A percentile compares a stretch with the other conserved stretches of the same genome.
Evolutionary conservation across 139 green algal genomes (phyloP).

Genomic region (Desmodesmus armatus): DNA sequence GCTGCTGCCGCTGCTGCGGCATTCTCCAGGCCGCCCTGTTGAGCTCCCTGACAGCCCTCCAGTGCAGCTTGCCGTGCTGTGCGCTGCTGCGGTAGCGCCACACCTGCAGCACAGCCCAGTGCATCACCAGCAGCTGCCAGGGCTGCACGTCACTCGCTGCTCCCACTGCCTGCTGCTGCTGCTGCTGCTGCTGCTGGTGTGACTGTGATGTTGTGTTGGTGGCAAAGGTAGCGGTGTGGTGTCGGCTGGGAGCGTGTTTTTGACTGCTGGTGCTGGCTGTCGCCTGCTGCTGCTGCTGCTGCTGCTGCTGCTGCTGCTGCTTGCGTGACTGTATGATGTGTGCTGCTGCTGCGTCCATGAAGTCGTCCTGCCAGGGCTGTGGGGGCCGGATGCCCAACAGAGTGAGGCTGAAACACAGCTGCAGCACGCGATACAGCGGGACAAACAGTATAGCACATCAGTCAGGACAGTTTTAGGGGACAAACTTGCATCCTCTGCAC

Average conservation of each 20-base stretch:
- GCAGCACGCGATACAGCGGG: neutral
- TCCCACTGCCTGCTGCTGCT: neutral
- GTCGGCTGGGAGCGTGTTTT: neutral
- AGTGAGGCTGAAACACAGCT: slow-evolving; percentile 35
- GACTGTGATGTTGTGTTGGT: neutral
- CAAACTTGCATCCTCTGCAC: neutral
- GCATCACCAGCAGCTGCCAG: slow-evolving; percentile 26
- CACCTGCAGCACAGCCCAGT: neutral
- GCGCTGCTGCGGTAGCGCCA: slow-evolving; percentile 19
- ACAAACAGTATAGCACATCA: neutral
- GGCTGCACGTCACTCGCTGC: neutral
- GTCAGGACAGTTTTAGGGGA: neutral
- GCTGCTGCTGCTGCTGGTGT: neutral
- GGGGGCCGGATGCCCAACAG: slow-evolving; percentile 17
- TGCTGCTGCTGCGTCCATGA: slow-evolving; percentile 20
- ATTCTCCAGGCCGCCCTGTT: slow-evolving; percentile 4
- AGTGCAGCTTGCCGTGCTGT: slow-evolving; percentile 18
- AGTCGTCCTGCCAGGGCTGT: slow-evolving; percentile 30
- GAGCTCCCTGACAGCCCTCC: slow-evolving; percentile 11
- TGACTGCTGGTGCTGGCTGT: neutral
- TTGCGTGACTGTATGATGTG: slow-evolving; percentile 17
- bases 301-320: slow-evolving; percentile 34
- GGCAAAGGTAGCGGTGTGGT: neutral
- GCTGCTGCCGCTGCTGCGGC: neutral
- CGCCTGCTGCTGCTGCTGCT: slow-evolving; percentile 5